Evolutionary conservation across 2,329 filamentous ascomycete species (phyloP).

Genomic region (Fusarium sp.): DNA sequence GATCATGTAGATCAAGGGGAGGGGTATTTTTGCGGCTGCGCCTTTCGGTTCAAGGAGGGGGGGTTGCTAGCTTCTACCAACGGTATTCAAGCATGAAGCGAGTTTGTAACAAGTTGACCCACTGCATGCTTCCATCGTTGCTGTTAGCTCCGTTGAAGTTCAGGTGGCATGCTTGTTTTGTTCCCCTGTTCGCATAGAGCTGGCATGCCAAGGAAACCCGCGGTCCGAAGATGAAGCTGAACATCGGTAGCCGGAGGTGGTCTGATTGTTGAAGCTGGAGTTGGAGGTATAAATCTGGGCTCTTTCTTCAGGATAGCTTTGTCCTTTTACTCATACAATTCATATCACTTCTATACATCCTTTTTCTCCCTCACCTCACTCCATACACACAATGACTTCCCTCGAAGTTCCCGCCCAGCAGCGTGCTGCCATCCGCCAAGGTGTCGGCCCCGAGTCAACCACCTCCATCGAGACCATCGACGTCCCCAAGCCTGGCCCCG

Average conservation of each 20-base stretch:
- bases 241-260: background rate
- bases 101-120: background rate
- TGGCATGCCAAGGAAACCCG: background rate
- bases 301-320: background rate
- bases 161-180: background rate
- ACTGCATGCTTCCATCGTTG: background rate
- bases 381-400: constrained; percentile 18
- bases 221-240: background rate
- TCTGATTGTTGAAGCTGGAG: background rate
- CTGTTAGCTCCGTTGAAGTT: background rate
- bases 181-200: background rate
- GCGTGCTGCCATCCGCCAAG: constrained; percentile 39
- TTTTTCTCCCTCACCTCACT: background rate
- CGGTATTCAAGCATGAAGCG: background rate
- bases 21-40: background rate
- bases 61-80: background rate
- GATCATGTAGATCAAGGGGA: constrained; percentile 2
- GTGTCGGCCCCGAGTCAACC: constrained; percentile 20
- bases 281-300: background rate
- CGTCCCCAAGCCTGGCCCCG: constrained; percentile 32
- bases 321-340: background rate
- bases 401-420: constrained; percentile 29
- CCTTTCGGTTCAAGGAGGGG: background rate
- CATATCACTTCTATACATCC: background rate
- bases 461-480: constrained; percentile 28